phyloP scores from a whole-genome alignment of 148 eudicot genomes.

The Chenopodium formosanum region DNA sequence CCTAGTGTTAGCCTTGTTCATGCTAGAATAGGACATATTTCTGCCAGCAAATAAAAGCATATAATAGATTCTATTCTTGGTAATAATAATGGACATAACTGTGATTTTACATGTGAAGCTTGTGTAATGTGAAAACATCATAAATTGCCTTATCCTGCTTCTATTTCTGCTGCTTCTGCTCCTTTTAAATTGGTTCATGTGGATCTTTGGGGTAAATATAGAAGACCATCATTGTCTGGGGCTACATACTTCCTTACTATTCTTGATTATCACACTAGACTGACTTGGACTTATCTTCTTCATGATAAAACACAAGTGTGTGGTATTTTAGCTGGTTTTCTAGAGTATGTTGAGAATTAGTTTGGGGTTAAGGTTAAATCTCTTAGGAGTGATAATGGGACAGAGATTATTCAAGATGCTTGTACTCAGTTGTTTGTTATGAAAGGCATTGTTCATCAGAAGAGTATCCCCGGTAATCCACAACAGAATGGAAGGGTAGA shows the following conservation, averaged over 20 bases:
- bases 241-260: background rate
- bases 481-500: background rate
- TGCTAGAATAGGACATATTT: background rate
- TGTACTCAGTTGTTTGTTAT: background rate
- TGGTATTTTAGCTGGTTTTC: background rate
- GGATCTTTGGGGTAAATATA: background rate
- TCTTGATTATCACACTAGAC: background rate
- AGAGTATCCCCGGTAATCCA: background rate
- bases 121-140: background rate
- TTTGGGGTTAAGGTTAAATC: background rate
- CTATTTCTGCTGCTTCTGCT: background rate
- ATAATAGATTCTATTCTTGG: too few species aligned
- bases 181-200: background rate
- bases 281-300: background rate
- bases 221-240: background rate
- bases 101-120: background rate
- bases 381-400: slow-evolving; percentile 1
- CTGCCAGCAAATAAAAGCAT: background rate
- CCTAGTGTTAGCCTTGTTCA: background rate
- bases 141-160: background rate
- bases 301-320: background rate
- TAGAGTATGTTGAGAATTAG: background rate
- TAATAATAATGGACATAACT: too few species aligned
- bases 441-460: background rate
- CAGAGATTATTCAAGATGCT: background rate